phyloP scores from a whole-genome alignment of 306 rosid species.

The Senna siamea region DNA sequence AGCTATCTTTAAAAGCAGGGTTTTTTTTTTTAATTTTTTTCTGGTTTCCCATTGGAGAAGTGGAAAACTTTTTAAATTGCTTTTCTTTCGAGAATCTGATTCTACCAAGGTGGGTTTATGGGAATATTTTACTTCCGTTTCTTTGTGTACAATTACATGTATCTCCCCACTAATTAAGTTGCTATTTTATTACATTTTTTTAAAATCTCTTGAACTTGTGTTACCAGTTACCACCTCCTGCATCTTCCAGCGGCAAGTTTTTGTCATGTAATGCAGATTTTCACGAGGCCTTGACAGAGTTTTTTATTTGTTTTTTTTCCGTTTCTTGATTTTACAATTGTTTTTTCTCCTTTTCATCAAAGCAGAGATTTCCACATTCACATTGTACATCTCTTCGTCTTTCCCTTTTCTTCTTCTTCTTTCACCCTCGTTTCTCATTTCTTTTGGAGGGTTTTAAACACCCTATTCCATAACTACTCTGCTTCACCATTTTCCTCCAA shows the following conservation, averaged over 20 bases:
- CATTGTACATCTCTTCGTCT: neutral
- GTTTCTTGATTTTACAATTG: neutral
- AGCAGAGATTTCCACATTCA: neutral
- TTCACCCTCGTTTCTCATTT: neutral
- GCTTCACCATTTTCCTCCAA: conserved; percentile 40
- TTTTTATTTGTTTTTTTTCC: neutral
- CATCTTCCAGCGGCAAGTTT: conserved; percentile 51
- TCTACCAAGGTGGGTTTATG: conserved; percentile 53
- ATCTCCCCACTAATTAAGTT: conserved; percentile 11
- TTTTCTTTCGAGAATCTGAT: conserved; percentile 52
- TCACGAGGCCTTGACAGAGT: conserved; percentile 47
- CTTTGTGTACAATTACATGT: neutral
- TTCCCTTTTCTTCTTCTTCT: neutral
- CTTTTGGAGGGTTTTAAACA: neutral
- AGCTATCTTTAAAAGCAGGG: no score
- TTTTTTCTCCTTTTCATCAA: neutral
- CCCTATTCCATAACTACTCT: conserved; percentile 36
- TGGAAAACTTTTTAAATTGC: conserved; percentile 12
- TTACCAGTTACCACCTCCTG: conserved; percentile 23
- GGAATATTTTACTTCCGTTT: no score
- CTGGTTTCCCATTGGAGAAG: conserved; percentile 43
- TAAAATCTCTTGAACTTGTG: conserved; percentile 17
- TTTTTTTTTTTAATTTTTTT: no score
- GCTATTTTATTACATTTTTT: conserved; percentile 8
- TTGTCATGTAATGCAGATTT: conserved; percentile 66